Conservation (phyloP, 257 asterid genomes). For the Fraxinus excelsior region DNA sequence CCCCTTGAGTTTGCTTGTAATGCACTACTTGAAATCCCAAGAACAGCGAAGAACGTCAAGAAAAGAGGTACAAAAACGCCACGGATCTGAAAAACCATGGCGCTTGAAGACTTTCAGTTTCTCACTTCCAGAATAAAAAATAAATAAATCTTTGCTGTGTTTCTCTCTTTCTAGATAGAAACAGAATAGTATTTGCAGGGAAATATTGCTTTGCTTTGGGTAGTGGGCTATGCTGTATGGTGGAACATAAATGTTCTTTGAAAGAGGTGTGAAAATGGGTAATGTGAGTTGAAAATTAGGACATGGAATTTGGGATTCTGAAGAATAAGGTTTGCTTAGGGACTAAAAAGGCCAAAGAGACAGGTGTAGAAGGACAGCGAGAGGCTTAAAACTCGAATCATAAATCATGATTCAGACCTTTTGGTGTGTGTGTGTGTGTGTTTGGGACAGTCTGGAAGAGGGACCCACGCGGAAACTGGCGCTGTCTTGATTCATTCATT, state of each 20-base stretch:
- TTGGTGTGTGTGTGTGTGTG: not conserved
- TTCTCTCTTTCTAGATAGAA: not conserved
- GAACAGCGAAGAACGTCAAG: conserved; percentile 30
- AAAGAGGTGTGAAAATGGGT: not conserved
- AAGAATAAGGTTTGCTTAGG: not conserved
- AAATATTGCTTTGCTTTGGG: conserved; percentile 44
- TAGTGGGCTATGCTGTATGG: conserved; percentile 19
- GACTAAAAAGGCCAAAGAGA: not conserved
- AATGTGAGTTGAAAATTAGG: not conserved
- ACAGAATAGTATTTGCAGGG: not conserved
- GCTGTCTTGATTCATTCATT: not conserved
- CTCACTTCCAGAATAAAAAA: conserved; percentile 33
- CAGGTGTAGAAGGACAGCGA: not conserved
- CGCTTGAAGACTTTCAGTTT: conserved; percentile 35
- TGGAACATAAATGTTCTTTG: not conserved
- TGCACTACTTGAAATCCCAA: conserved; percentile 40
- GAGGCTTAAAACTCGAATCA: not conserved
- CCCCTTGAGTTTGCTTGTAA: conserved; percentile 48
- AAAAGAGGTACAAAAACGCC: conserved; percentile 46
- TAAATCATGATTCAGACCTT: not conserved
- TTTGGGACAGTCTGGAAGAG: not conserved
- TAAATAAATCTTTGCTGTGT: not conserved
- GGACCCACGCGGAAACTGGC: not conserved
- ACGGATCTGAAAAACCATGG: conserved; percentile 92
- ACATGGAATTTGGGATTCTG: not conserved